Evolutionary conservation across 2,329 filamentous ascomycete genomes (phyloP).

Genomic region (Penicillium sp.): DNA sequence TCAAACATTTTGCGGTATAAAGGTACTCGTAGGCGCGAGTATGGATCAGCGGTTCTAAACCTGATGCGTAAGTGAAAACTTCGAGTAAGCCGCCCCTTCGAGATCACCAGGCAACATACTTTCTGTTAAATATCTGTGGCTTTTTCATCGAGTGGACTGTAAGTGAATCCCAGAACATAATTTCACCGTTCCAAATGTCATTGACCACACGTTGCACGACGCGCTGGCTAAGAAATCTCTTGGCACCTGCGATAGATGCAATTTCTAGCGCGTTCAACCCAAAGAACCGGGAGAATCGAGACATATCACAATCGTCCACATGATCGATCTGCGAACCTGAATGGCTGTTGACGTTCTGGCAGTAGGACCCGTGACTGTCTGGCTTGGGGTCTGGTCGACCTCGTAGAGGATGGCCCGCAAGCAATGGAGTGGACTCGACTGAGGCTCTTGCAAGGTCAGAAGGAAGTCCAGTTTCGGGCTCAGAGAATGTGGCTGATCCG

Average conservation of each 20-base stretch:
- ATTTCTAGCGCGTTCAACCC: slow-evolving; percentile 83
- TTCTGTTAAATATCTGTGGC: slow-evolving; percentile 66
- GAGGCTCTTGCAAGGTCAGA: slow-evolving; percentile 11
- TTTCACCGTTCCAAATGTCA: slow-evolving; percentile 79
- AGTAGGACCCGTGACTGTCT: slow-evolving; percentile 37
- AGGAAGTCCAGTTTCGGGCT: slow-evolving; percentile 16
- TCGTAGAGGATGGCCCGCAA: slow-evolving; percentile 20
- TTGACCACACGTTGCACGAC: slow-evolving; percentile 78
- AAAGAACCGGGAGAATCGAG: slow-evolving; percentile 62
- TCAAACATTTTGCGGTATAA: slow-evolving; percentile 82
- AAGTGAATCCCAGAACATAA: slow-evolving; percentile 80
- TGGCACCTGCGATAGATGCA: slow-evolving; percentile 71
- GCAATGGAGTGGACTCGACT: slow-evolving; percentile 25
- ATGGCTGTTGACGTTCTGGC: slow-evolving; percentile 11
- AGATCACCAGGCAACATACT: slow-evolving; percentile 21
- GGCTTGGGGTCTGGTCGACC: slow-evolving; percentile 22
- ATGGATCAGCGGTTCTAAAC: slow-evolving; percentile 58
- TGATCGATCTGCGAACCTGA: slow-evolving; percentile 38
- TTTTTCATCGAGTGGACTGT: slow-evolving; percentile 67
- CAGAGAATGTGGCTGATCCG: slow-evolving; percentile 14
- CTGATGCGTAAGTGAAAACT: slow-evolving; percentile 18
- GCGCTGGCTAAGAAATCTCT: slow-evolving; percentile 75
- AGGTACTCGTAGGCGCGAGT: slow-evolving; percentile 70
- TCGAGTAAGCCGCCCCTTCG: not conserved
- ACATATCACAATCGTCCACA: slow-evolving; percentile 49